Conservation (phyloP, 805 yeast species). For the Saturnispora serradocipensis region DNA sequence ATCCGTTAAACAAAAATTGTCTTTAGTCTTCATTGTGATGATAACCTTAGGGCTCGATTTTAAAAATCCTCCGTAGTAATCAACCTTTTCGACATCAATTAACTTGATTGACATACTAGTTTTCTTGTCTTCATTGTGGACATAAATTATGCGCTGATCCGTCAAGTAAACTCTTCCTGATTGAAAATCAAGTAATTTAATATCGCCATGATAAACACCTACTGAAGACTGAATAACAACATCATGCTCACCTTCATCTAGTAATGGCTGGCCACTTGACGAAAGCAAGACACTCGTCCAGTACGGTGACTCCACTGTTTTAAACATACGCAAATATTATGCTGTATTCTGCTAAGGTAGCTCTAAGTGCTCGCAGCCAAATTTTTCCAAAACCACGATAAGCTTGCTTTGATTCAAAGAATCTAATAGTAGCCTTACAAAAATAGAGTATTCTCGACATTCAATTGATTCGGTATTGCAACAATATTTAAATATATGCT, state of each 20-base stretch:
- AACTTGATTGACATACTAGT: constrained; percentile 14
- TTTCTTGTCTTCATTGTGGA: constrained; percentile 28
- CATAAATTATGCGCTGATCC: constrained; percentile 59
- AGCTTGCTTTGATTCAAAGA: not conserved
- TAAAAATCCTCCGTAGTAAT: constrained; percentile 45
- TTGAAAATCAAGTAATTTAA: constrained; percentile 54
- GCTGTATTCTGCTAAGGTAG: not conserved
- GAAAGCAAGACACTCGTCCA: constrained; percentile 21
- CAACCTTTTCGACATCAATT: constrained; percentile 15
- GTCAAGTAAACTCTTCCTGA: constrained; percentile 76
- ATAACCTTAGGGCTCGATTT: constrained; percentile 73
- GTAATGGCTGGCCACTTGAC: constrained; percentile 26
- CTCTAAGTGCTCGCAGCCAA: not conserved
- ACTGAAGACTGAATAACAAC: constrained; percentile 44
- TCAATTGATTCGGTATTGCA: not conserved
- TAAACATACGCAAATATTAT: not conserved
- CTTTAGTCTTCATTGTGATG: constrained; percentile 13
- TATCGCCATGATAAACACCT: constrained; percentile 74
- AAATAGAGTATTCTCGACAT: too few species aligned
- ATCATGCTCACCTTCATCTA: constrained; percentile 35
- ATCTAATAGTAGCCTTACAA: too few species aligned
- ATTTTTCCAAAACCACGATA: not conserved
- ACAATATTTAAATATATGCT: too few species aligned
- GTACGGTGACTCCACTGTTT: constrained; percentile 4
- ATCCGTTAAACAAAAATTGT: not conserved